Evolutionary conservation across 2,329 filamentous ascomycete genomes (phyloP), one percentile per base, ranked within the genome.

Genomic region (Colletotrichum tropicale): DNA sequence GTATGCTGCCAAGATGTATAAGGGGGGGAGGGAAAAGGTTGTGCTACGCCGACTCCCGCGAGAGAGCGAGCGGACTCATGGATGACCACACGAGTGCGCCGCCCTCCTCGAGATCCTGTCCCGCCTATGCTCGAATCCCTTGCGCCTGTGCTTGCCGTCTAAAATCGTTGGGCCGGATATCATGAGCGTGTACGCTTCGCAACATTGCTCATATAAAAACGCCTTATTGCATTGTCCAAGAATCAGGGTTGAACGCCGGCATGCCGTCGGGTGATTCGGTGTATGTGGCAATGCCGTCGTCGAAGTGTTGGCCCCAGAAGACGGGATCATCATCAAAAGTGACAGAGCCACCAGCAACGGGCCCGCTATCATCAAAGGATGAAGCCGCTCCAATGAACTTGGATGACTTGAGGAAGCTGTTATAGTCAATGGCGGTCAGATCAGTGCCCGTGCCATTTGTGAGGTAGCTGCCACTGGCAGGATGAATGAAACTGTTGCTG

Each of bases 371-470:
- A 48, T 87, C 85, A 52, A 84, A 81, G 2, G 85, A 84, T 6
- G 84, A 81, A 26, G 86, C 81, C 4, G 84, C 83, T 15, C 86
- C 84, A 70, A 87, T 80, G 75, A 86, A 86, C 79, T 89, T 89
- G 61, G 87, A 84, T 1, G 87, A 87, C 79, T 89, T 89, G 79
- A 89, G 87, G 80, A 92, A 91, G 73, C 89, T 89, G 75, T 91
- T 88, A 77, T 91, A 89, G 79, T 91, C 90, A 73, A 91, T 86
- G 78, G 84, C 85, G 65, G 85, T 86, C 64, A 91, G 80, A 71
- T 90, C 38, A 43, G 38, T 43, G 18, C 38, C 89, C 74, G 84
- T 85, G 62, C 81, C 83, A 62, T 89, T 88, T 36, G 89, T 84
- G 36, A 91, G 82, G 30, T 65, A 74, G 26, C 38, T 43, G 5